These are phyloP conservation scores for Leccinum fuscescens DNA, from an alignment of 1,284 basidiomycete species.

Conservation along the genomic window DNA sequence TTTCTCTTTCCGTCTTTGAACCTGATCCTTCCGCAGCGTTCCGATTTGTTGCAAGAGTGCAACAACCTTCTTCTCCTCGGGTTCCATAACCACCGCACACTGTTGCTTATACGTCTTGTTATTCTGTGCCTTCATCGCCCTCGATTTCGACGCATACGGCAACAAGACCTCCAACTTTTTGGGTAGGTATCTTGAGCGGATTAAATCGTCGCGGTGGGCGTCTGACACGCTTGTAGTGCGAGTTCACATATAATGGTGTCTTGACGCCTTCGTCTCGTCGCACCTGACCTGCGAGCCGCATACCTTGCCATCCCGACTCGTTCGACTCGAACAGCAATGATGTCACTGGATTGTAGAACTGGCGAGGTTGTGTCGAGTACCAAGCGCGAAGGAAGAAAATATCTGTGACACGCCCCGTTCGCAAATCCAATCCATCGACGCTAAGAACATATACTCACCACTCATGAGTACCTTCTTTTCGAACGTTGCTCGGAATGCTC, in stretches of 20 bases:
- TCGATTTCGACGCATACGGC: constrained; percentile 93
- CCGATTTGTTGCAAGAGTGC: constrained; percentile 95
- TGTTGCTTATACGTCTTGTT: constrained; percentile 85
- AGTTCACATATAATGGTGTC: constrained; percentile 83
- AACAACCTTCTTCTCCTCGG: constrained; percentile 91
- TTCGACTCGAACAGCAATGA: constrained; percentile 77
- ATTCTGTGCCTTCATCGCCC: constrained; percentile 73
- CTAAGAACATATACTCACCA: constrained; percentile 53
- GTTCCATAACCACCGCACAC: constrained; percentile 91
- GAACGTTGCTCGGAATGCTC: constrained; percentile 96
- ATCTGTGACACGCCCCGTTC: constrained; percentile 48
- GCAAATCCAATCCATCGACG: constrained; percentile 2
- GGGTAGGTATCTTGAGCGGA: constrained; percentile 76
- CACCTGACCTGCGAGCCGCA: constrained; percentile 94
- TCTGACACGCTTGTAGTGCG: constrained; percentile 83
- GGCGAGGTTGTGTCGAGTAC: constrained; percentile 93
- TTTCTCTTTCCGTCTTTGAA: constrained; percentile 75
- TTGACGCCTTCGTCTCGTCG: constrained; percentile 81
- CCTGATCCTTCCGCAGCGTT: constrained; percentile 87
- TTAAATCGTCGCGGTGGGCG: constrained; percentile 88
- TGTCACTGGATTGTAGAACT: constrained; percentile 96
- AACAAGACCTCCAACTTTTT: constrained; percentile 86
- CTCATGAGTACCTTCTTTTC: constrained; percentile 98
- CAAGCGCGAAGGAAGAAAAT: constrained; percentile 95
- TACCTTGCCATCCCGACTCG: constrained; percentile 82